A percentile compares a stretch with the other conserved stretches of the same genome.
phyloP scores from a whole-genome alignment of 768 basidiomycete genomes.

The Pulveroboletus frians region DNA sequence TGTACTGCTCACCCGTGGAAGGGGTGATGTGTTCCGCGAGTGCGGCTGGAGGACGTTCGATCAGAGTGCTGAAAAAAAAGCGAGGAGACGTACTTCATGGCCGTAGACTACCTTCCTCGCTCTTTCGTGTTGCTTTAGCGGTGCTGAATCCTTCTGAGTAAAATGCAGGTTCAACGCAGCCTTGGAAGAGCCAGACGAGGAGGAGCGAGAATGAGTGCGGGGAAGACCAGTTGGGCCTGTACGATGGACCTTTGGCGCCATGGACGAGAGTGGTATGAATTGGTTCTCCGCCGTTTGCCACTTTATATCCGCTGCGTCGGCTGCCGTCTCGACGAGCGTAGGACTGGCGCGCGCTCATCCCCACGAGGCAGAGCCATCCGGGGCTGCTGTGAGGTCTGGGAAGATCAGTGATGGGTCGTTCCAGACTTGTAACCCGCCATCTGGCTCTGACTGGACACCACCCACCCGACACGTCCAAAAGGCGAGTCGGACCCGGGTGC shows the following conservation, averaged over 20 bases:
- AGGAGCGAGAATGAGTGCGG: constrained; percentile 60
- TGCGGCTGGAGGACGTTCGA: constrained; percentile 14
- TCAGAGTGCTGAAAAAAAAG: constrained; percentile 12
- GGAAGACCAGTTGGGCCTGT: constrained; percentile 40
- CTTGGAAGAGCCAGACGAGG: constrained; percentile 52
- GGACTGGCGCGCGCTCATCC: background rate
- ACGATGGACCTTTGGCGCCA: constrained; percentile 50
- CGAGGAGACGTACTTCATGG: constrained; percentile 41
- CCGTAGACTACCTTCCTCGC: constrained; percentile 41
- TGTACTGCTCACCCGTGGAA: constrained; percentile 25
- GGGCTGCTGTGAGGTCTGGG: background rate
- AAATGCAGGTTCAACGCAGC: constrained; percentile 58
- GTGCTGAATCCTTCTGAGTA: constrained; percentile 56
- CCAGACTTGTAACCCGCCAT: background rate
- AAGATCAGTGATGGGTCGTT: constrained; percentile 5
- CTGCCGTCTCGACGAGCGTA: background rate
- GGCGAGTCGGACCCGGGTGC: background rate
- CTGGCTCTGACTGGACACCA: background rate
- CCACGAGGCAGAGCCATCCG: background rate
- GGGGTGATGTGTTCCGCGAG: constrained; percentile 24
- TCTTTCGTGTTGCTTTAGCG: constrained; percentile 45
- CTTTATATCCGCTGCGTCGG: constrained; percentile 17
- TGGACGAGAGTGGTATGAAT: constrained; percentile 27
- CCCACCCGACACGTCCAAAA: background rate
- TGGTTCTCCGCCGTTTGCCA: constrained; percentile 27